Conservation (phyloP, 208 protist genomes). For the Trypanosoma boissoni region DNA sequence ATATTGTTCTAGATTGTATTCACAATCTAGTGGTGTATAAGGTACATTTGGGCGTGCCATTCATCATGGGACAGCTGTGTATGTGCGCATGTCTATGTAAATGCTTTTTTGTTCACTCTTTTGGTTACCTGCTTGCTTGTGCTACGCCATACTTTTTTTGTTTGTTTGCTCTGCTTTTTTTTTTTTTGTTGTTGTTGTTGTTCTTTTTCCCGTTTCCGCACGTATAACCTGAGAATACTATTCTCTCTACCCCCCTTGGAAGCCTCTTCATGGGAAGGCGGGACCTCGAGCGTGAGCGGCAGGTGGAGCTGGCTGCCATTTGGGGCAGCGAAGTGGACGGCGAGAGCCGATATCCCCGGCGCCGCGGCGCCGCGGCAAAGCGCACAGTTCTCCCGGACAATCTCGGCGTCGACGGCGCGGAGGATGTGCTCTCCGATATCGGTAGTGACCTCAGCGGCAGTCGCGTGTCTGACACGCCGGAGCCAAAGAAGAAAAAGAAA, state of each 20-base stretch:
- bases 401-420: constrained; percentile 29
- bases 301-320: constrained; percentile 83
- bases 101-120: no score
- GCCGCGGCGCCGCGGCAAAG: constrained; percentile 40
- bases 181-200: neutral
- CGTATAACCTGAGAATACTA: neutral
- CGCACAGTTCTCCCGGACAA: neutral
- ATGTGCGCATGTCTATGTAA: no score
- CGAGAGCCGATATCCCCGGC: constrained; percentile 62
- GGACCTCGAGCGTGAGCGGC: constrained; percentile 82
- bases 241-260: constrained; percentile 3
- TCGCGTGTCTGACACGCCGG: constrained; percentile 1
- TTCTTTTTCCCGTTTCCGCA: constrained; percentile 8
- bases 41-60: no score
- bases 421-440: constrained; percentile 35
- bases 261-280: constrained; percentile 49
- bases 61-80: no score
- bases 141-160: no score
- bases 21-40: neutral
- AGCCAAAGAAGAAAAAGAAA: constrained; percentile 33
- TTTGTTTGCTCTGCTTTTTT: neutral
- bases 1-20: no score
- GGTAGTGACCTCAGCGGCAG: constrained; percentile 30
- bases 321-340: constrained; percentile 82
- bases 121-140: no score